phyloP scores from a whole-genome alignment of 2,329 filamentous ascomycete species.

The Talaromyces sp. region DNA sequence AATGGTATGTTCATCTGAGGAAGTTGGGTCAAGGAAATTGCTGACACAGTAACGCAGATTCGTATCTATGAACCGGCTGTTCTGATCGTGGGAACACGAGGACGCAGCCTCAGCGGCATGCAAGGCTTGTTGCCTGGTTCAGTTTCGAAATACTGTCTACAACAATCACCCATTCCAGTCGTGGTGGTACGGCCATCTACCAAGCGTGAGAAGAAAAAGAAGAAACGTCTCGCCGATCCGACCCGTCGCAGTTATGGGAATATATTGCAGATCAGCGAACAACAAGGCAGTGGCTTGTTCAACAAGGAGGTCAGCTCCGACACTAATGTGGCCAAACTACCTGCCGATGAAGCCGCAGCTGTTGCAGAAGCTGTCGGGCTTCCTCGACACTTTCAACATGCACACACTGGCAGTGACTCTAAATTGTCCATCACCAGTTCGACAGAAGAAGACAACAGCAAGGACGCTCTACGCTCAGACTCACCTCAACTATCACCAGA shows the following conservation, averaged over 20 bases:
- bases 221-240: slow-evolving; percentile 74
- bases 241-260: slow-evolving; percentile 69
- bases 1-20: slow-evolving; percentile 56
- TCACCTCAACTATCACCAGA: slow-evolving; percentile 9
- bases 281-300: slow-evolving; percentile 48
- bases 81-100: slow-evolving; percentile 82
- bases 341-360: slow-evolving; percentile 46
- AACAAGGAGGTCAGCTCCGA: slow-evolving; percentile 40
- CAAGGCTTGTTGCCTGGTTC: slow-evolving; percentile 83
- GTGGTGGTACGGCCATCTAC: slow-evolving; percentile 84
- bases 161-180: slow-evolving; percentile 88
- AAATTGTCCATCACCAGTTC: slow-evolving; percentile 8
- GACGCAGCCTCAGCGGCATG: slow-evolving; percentile 76
- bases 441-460: slow-evolving; percentile 2
- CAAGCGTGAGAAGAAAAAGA: slow-evolving; percentile 84
- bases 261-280: slow-evolving; percentile 64
- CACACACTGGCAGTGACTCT: slow-evolving; percentile 13
- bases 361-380: slow-evolving; percentile 48
- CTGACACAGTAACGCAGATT: slow-evolving; percentile 54
- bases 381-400: slow-evolving; percentile 20
- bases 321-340: slow-evolving; percentile 41
- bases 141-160: slow-evolving; percentile 89
- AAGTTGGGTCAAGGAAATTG: no score
- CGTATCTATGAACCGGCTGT: slow-evolving; percentile 87
- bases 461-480: background rate